Percentiles rank a stretch among this genome's conserved stretches.
Evolutionary conservation across 805 yeast genomes (phyloP).

Genomic region (Kluyveromyces starmeri): DNA sequence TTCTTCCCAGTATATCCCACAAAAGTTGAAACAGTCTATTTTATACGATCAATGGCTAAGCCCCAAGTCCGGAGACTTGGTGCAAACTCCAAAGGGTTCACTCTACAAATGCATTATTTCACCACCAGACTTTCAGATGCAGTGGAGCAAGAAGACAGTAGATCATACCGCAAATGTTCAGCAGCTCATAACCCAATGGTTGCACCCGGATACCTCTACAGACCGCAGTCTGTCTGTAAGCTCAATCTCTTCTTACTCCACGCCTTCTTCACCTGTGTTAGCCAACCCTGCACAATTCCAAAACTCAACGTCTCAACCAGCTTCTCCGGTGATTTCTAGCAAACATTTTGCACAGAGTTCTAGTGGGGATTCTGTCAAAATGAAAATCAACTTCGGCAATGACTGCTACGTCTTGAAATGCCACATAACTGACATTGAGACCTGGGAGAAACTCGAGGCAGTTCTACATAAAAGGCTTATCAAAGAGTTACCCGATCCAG

Average conservation of each 20-base stretch:
- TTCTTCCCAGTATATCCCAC: slow-evolving; percentile 5
- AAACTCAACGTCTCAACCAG: slow-evolving; percentile 1
- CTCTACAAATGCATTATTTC: slow-evolving; percentile 4
- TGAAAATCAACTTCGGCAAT: slow-evolving; percentile 15
- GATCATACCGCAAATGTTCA: not conserved
- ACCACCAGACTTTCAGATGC: too few species aligned
- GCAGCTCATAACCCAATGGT: not conserved
- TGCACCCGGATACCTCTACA: not conserved
- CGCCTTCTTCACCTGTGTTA: not conserved
- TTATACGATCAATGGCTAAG: slow-evolving; percentile 7
- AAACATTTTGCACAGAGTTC: not conserved
- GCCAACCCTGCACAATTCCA: not conserved
- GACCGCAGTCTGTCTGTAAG: not conserved
- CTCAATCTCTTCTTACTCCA: not conserved
- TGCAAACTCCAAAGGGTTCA: slow-evolving; percentile 8
- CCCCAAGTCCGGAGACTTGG: slow-evolving; percentile 8
- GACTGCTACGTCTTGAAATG: slow-evolving; percentile 20
- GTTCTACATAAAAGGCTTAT: slow-evolving; percentile 6
- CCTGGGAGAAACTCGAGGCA: slow-evolving; percentile 9
- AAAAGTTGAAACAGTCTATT: slow-evolving; percentile 1
- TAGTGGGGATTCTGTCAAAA: slow-evolving; percentile 8
- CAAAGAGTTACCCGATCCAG: slow-evolving; percentile 2
- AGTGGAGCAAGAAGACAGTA: not conserved
- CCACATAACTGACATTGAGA: slow-evolving; percentile 8
- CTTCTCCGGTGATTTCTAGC: not conserved